These are phyloP conservation scores for Hylodesmum podocarpum DNA, from an alignment of 306 rosid genomes.

Conservation along the genomic window DNA sequence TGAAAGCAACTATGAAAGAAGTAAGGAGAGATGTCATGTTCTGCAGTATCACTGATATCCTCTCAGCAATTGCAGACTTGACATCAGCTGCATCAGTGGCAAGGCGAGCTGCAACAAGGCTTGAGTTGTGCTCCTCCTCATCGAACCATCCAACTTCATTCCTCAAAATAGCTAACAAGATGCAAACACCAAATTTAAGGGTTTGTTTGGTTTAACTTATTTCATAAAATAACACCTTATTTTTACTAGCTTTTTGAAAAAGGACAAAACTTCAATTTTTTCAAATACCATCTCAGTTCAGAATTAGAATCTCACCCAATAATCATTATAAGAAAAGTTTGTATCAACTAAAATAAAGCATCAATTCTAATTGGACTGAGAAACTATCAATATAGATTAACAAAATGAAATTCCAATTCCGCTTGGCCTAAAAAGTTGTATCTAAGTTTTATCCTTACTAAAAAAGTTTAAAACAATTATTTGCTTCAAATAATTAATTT, in stretches of 20 bases:
- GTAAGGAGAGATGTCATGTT: conserved; percentile 98
- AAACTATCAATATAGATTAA: neutral
- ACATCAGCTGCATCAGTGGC: conserved; percentile 98
- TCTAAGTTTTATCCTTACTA: neutral
- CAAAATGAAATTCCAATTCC: neutral
- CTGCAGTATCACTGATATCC: conserved; percentile 90
- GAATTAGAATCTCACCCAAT: neutral
- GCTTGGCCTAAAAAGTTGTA: neutral
- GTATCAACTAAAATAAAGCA: neutral
- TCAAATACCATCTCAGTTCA: neutral
- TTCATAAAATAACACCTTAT: neutral
- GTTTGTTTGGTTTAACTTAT: neutral
- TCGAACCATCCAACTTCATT: conserved; percentile 99
- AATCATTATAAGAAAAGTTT: neutral
- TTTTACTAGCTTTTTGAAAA: neutral
- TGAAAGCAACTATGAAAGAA: conserved; percentile 95
- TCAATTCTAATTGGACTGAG: neutral
- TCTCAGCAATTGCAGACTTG: conserved; percentile 94
- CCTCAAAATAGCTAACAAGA: conserved; percentile 70
- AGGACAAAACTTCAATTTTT: neutral
- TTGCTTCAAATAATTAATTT: neutral
- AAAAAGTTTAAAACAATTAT: neutral
- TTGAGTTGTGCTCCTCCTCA: conserved; percentile 97
- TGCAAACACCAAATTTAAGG: neutral
- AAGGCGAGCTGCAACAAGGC: conserved; percentile 79